Evolutionary conservation across 768 basidiomycete genomes (phyloP), one percentile per base, ranked within the genome.

Genomic region (Boletus rex-veris): DNA sequence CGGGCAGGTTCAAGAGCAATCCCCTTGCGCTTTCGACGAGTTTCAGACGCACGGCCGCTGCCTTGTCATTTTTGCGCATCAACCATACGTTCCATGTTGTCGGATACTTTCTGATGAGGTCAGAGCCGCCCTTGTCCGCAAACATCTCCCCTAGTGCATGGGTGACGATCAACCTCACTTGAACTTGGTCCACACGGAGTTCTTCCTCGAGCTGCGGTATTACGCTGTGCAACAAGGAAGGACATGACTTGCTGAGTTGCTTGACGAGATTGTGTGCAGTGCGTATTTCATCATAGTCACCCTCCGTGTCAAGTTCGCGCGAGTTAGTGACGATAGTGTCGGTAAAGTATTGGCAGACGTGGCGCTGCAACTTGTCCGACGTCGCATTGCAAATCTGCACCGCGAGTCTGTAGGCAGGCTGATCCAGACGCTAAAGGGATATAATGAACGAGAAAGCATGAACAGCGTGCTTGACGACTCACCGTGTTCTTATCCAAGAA

Each of bases 151-250:
- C 97, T 1, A 98, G 78, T 0, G 84, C 86, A 60, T 89, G 83
- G 0, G 93, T 93, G n/a, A 88, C 90, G 58, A 97, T 81, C 15
- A 83, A 62, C 35, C 97, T 80, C 4, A 94, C 75, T 30, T 79
- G 76, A 3, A 84, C 64, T 36, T 89, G 82, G 58, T 92, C 90
- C 4, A 87, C 85, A 21, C 84, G 82, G 5, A 98, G 77, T 63
- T 97, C 92, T 58, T 94, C 90, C 66, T 96, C 94, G 16, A 98
- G 81, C 52, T 93, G 89, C 0, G 96, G 95, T 24, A 98, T 86
- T 45, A 98, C 93, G 67, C 89, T 92, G 64, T 90, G 85, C 2
- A 98, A 75, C 14, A 98, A 75, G 8, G 81, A 74, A 0, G 96
- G 92, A 68, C 88, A 93, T 26, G 86, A 81, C 21, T 81, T 81